Conservation (phyloP, 2,329 filamentous ascomycete genomes). For the Pseudogymnoascus sp. region DNA sequence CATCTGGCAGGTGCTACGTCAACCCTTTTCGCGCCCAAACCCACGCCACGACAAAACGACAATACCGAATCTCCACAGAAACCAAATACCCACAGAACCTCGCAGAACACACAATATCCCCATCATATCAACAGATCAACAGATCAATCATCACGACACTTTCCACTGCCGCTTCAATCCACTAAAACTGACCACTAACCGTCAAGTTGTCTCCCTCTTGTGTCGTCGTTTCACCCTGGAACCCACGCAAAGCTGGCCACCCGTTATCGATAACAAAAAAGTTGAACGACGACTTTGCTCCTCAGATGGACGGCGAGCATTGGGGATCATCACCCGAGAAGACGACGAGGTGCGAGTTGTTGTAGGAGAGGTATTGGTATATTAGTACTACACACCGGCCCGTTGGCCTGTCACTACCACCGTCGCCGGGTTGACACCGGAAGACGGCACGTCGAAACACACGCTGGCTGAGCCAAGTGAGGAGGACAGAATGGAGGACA, state of each 20-base stretch:
- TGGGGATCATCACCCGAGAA: neutral
- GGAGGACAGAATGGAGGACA: neutral
- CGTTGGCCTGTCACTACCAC: neutral
- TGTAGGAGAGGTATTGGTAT: neutral
- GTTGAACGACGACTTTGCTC: neutral
- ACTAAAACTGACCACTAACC: neutral
- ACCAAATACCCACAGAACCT: neutral
- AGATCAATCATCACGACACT: neutral
- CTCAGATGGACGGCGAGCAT: slow-evolving; percentile 5
- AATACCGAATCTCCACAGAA: no score
- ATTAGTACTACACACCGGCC: neutral
- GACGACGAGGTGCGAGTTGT: neutral
- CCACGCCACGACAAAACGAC: no score
- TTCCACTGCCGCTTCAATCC: neutral
- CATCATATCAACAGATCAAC: no score
- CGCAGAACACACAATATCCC: neutral
- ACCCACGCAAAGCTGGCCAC: neutral
- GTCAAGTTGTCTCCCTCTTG: neutral
- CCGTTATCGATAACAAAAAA: slow-evolving; percentile 6
- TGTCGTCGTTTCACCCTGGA: neutral
- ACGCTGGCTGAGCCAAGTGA: neutral
- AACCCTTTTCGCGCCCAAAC: neutral
- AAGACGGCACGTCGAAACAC: neutral
- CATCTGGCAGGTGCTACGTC: slow-evolving; percentile 4
- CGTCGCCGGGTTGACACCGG: neutral